These are phyloP conservation scores for Colletotrichum phormii DNA, from an alignment of 2,329 filamentous ascomycete genomes.

Conservation along the genomic window DNA sequence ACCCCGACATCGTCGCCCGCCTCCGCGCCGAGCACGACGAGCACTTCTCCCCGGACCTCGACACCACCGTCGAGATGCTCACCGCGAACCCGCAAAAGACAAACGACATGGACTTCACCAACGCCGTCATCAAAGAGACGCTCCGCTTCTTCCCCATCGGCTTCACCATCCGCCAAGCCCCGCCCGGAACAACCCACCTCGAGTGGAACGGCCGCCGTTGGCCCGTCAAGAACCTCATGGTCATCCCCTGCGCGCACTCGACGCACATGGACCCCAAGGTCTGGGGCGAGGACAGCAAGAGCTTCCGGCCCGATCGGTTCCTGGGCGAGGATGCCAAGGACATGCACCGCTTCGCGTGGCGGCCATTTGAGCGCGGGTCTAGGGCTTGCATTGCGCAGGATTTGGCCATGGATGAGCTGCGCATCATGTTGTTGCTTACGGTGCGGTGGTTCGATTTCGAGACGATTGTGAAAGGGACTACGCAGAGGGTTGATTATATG, in stretches of 20 bases:
- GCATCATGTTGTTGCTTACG: slow-evolving; percentile 40
- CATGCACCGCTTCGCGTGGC: slow-evolving; percentile 37
- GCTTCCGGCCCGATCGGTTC: slow-evolving; percentile 56
- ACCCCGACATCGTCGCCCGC: slow-evolving; percentile 37
- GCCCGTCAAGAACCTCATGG: slow-evolving; percentile 47
- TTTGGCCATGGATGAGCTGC: slow-evolving; percentile 47
- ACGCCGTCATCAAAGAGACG: slow-evolving; percentile 64
- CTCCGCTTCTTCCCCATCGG: slow-evolving; percentile 63
- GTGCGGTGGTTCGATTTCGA: slow-evolving; percentile 42
- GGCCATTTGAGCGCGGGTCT: slow-evolving; percentile 50
- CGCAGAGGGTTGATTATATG: slow-evolving; percentile 38
- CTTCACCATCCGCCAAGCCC: slow-evolving; percentile 52
- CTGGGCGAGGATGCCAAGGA: slow-evolving; percentile 39
- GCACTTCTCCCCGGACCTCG: slow-evolving; percentile 43
- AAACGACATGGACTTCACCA: slow-evolving; percentile 62
- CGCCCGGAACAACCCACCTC: slow-evolving; percentile 47
- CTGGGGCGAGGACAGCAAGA: slow-evolving; percentile 48
- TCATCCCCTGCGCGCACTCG: slow-evolving; percentile 37
- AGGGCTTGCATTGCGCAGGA: slow-evolving; percentile 50
- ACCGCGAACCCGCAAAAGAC: slow-evolving; percentile 57
- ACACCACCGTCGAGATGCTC: slow-evolving; percentile 48
- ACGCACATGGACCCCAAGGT: slow-evolving; percentile 47
- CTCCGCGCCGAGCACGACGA: slow-evolving; percentile 41
- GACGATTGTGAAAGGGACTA: slow-evolving; percentile 37
- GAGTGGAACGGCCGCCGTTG: slow-evolving; percentile 52